phyloP scores from a whole-genome alignment of 2,329 filamentous ascomycete species.

The Erysiphe pulchra region DNA sequence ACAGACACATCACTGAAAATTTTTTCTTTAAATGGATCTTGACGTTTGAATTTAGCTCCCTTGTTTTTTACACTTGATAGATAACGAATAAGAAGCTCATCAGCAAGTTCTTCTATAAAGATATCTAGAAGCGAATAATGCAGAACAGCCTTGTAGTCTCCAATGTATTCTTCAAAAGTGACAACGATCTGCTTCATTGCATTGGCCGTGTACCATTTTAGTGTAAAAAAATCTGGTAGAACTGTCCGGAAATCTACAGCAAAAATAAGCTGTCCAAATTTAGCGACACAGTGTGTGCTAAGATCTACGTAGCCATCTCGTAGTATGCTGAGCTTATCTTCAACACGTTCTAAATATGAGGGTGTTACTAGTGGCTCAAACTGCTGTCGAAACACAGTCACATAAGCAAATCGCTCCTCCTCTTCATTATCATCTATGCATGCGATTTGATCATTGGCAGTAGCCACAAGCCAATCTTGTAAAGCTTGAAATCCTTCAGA shows the following conservation, averaged over 20 bases:
- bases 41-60: constrained; percentile 62
- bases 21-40: constrained; percentile 76
- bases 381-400: constrained; percentile 64
- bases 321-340: constrained; percentile 45
- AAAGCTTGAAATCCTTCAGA: constrained; percentile 49
- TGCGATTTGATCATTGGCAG: constrained; percentile 95
- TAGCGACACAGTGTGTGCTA: constrained; percentile 72
- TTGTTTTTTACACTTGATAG: constrained; percentile 68
- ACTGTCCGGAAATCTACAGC: constrained; percentile 66
- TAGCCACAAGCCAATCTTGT: constrained; percentile 88
- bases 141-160: constrained; percentile 62
- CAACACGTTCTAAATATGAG: constrained; percentile 51
- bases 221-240: constrained; percentile 73
- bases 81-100: constrained; percentile 74
- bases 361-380: constrained; percentile 60
- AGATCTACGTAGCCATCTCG: constrained; percentile 88
- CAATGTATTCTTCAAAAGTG: constrained; percentile 85
- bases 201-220: constrained; percentile 63
- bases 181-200: constrained; percentile 84
- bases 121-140: constrained; percentile 77
- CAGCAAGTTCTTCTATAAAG: constrained; percentile 75
- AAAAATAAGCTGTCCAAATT: constrained; percentile 74
- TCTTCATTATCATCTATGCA: constrained; percentile 86
- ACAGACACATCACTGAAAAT: constrained; percentile 80
- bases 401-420: constrained; percentile 49